Evolutionary conservation across 2,329 filamentous ascomycete genomes (phyloP).

Genomic region (Leptographium procerum): DNA sequence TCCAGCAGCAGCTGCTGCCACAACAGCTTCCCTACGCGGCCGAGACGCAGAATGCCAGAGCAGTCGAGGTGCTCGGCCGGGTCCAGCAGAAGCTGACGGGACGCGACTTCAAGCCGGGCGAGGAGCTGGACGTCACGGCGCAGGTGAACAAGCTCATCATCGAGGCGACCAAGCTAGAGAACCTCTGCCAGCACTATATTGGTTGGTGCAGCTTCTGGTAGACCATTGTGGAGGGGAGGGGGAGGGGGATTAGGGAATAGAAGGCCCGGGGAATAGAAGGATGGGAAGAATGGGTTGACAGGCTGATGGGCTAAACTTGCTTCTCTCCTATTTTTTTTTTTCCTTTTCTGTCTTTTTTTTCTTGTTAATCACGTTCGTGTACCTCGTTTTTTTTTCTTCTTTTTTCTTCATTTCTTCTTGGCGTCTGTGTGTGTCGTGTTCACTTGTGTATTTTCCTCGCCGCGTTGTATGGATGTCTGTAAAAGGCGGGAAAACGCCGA

Average conservation of each 20-base stretch:
- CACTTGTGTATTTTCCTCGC: too few species aligned
- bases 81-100: constrained; percentile 95
- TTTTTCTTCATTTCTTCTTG: background rate
- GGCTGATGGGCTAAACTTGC: too few species aligned
- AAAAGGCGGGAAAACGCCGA: background rate
- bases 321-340: too few species aligned
- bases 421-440: background rate
- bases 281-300: background rate
- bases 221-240: too few species aligned
- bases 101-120: constrained; percentile 74
- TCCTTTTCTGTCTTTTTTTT: too few species aligned
- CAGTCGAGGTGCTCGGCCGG: constrained; percentile 78
- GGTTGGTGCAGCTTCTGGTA: constrained; percentile 99
- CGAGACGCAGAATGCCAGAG: constrained; percentile 87
- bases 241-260: background rate
- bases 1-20: background rate
- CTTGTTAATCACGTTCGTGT: too few species aligned
- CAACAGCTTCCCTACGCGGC: constrained; percentile 29
- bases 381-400: too few species aligned
- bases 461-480: background rate
- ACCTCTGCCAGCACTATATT: constrained; percentile 97
- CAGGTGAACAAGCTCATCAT: constrained; percentile 93
- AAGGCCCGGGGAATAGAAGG: background rate
- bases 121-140: constrained; percentile 72
- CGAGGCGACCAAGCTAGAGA: constrained; percentile 94